Evolutionary conservation across 2,329 filamentous ascomycete genomes (phyloP).

Genomic region (Hypomyces perniciosus): DNA sequence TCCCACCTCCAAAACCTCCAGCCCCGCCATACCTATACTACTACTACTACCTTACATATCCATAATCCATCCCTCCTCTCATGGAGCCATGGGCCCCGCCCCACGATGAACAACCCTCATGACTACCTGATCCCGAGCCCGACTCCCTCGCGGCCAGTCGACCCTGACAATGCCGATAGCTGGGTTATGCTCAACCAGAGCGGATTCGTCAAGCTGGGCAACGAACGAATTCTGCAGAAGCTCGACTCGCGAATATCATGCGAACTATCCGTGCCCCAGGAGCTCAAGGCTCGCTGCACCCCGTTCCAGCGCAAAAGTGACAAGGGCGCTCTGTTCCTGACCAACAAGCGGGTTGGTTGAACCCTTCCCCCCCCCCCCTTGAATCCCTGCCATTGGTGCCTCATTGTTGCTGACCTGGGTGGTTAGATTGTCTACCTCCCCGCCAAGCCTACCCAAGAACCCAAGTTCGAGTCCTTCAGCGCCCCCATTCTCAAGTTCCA

Average conservation of each 20-base stretch:
- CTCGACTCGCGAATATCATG: constrained; percentile 75
- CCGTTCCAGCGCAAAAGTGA: constrained; percentile 67
- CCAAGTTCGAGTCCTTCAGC: constrained; percentile 75
- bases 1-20: constrained; percentile 13
- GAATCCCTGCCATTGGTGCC: background rate
- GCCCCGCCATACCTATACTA: constrained; percentile 5
- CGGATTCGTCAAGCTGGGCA: constrained; percentile 77
- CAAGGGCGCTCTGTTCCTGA: constrained; percentile 71
- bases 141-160: constrained; percentile 28
- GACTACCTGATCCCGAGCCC: constrained; percentile 35
- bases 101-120: constrained; percentile 37
- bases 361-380: background rate
- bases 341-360: constrained; percentile 69
- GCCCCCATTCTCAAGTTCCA: constrained; percentile 80
- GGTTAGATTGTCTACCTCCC: constrained; percentile 81
- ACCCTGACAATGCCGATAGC: constrained; percentile 52
- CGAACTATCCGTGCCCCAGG: constrained; percentile 64
- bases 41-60: too few relatives aligned
- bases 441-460: constrained; percentile 54
- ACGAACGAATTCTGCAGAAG: constrained; percentile 75
- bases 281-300: constrained; percentile 53
- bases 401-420: background rate
- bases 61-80: constrained; percentile 11
- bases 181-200: constrained; percentile 89
- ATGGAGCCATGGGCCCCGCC: constrained; percentile 28